phyloP scores from a whole-genome alignment of 805 yeast genomes.

The Millerago galiae region DNA sequence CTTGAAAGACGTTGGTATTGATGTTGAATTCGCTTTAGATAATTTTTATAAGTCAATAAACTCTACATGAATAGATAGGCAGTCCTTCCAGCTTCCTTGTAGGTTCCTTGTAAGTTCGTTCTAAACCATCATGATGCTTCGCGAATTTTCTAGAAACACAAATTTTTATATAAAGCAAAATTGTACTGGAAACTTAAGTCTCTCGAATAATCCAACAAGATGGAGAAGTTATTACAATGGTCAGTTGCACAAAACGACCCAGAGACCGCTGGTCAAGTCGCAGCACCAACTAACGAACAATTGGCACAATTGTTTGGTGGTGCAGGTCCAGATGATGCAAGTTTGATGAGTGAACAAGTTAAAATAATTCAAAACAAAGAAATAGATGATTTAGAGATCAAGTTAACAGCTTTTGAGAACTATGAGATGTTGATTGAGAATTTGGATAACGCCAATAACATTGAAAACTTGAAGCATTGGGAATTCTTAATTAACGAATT shows the following conservation, averaged over 20 bases:
- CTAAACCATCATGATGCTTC: too few species aligned
- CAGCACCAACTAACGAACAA: constrained; percentile 73
- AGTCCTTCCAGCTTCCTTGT: too few species aligned
- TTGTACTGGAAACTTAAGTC: too few species aligned
- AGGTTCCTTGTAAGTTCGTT: too few species aligned
- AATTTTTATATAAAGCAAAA: too few species aligned
- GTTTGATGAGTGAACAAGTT: constrained; percentile 77
- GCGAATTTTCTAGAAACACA: constrained; percentile 2
- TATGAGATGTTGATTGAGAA: constrained; percentile 92
- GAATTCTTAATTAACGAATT: constrained; percentile 53
- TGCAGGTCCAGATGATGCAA: constrained; percentile 74
- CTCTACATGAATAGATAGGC: constrained; percentile 6
- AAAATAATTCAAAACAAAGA: constrained; percentile 51
- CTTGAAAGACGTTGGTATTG: constrained; percentile 61
- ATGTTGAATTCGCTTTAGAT: constrained; percentile 41
- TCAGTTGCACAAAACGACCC: constrained; percentile 78
- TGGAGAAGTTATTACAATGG: constrained; percentile 94
- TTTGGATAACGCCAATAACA: constrained; percentile 89
- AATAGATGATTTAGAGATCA: constrained; percentile 48
- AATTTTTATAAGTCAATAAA: constrained; percentile 20
- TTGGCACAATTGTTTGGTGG: constrained; percentile 71
- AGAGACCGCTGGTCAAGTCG: constrained; percentile 55
- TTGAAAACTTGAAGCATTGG: constrained; percentile 83
- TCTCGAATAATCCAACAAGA: constrained; percentile 20
- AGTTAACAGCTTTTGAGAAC: constrained; percentile 76